Percentiles rank a stretch among this genome's conserved stretches.
These are phyloP conservation scores for Fusarium haematococcum DNA, from an alignment of 2,329 filamentous ascomycete species.

Conservation along the genomic window DNA sequence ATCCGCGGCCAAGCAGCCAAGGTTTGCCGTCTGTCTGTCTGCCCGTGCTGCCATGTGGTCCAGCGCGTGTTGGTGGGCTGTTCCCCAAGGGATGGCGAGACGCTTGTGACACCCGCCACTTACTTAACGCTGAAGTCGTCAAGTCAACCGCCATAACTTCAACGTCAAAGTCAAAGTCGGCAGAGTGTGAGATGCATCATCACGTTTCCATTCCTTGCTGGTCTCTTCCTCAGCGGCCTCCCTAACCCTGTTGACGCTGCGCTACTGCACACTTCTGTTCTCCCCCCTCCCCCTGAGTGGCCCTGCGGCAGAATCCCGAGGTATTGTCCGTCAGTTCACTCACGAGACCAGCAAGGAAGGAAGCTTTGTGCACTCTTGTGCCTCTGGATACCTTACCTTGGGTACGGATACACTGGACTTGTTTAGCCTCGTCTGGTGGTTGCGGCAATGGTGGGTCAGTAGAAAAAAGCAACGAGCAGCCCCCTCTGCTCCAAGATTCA, in stretches of 20 bases:
- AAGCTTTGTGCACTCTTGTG: constrained; percentile 8
- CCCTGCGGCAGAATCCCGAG: not conserved
- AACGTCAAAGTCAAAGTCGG: not conserved
- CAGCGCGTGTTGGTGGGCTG: not conserved
- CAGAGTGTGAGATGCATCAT: not conserved
- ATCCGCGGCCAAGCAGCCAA: not conserved
- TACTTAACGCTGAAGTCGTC: not conserved
- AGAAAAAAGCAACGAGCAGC: not conserved
- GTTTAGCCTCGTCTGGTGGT: constrained; percentile 21
- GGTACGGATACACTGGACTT: not conserved
- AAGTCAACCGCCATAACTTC: not conserved
- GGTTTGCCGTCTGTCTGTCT: not conserved
- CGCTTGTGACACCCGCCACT: constrained; percentile 5
- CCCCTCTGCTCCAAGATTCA: constrained; percentile 21
- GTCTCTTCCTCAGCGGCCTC: not conserved
- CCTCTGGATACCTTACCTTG: not conserved
- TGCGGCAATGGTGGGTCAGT: constrained; percentile 27
- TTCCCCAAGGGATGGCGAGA: not conserved
- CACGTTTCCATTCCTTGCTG: not conserved
- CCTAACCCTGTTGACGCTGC: not conserved
- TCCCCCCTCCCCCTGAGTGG: not conserved
- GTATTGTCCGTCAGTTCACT: not conserved
- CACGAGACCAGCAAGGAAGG: not conserved
- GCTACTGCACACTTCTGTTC: not conserved
- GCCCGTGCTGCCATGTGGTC: not conserved